Percentiles rank a stretch among this genome's conserved stretches.
Evolutionary conservation across 2,329 filamentous ascomycete species (phyloP).

Genomic region (Clonostachys rhizophaga): DNA sequence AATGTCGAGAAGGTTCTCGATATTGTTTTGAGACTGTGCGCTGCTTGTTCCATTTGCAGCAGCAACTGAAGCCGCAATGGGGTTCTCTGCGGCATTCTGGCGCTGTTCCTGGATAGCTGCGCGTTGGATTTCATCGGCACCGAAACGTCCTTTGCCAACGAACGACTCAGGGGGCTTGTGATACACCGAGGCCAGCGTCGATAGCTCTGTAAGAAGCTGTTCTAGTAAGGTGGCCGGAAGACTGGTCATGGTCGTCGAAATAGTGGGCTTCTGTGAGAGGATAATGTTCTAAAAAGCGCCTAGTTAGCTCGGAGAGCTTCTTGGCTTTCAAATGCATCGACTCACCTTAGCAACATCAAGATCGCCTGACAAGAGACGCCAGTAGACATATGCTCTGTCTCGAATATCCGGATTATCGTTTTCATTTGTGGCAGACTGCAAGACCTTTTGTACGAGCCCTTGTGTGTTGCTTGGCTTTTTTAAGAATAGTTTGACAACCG

Average conservation of each 20-base stretch:
- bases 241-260: slow-evolving; percentile 89
- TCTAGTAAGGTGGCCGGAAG: slow-evolving; percentile 81
- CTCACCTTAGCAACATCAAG: slow-evolving; percentile 80
- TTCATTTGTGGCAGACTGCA: slow-evolving; percentile 87
- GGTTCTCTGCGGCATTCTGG: slow-evolving; percentile 88
- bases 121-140: slow-evolving; percentile 88
- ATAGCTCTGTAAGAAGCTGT: slow-evolving; percentile 85
- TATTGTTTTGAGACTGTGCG: slow-evolving; percentile 62
- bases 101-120: slow-evolving; percentile 96
- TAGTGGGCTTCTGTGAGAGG: slow-evolving; percentile 89
- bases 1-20: slow-evolving; percentile 93
- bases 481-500: slow-evolving; percentile 94
- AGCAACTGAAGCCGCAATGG: slow-evolving; percentile 80
- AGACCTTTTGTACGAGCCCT: slow-evolving; percentile 85
- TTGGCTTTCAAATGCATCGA: background rate
- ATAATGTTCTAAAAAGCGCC: slow-evolving; percentile 62
- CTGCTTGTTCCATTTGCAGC: slow-evolving; percentile 62
- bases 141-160: slow-evolving; percentile 89
- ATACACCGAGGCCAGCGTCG: slow-evolving; percentile 93
- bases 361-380: slow-evolving; percentile 91
- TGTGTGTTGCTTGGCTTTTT: slow-evolving; percentile 95
- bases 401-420: slow-evolving; percentile 98
- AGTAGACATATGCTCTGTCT: slow-evolving; percentile 96
- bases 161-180: slow-evolving; percentile 99
- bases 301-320: background rate